phyloP scores from a whole-genome alignment of 108 stramenopile species.

The Discostella stelligeroides region DNA sequence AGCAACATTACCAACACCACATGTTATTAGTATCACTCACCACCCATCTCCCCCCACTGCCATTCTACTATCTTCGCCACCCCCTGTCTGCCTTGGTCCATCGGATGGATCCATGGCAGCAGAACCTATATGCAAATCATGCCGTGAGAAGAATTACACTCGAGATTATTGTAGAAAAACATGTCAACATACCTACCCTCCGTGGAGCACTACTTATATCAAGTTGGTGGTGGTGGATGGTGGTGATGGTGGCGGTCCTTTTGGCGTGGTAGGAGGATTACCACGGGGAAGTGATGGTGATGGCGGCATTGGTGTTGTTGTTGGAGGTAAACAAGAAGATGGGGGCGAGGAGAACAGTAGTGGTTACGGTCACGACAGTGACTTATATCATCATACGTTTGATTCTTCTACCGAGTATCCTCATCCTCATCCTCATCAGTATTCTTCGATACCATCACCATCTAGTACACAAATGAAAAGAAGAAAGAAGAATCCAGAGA shows the following conservation, averaged over 20 bases:
- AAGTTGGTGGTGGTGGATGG: constrained; percentile 19
- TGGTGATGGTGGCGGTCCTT: constrained; percentile 10
- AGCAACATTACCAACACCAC: too few relatives aligned
- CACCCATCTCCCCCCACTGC: constrained; percentile 3
- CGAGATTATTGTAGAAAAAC: constrained; percentile 47
- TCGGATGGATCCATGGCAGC: constrained; percentile 31
- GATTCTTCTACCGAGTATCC: too few relatives aligned
- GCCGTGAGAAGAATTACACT: constrained; percentile 54
- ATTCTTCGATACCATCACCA: too few relatives aligned
- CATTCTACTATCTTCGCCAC: constrained; percentile 19
- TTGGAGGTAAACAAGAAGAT: neutral
- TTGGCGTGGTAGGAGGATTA: constrained; percentile 5
- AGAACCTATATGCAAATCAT: constrained; percentile 45
- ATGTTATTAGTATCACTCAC: too few relatives aligned
- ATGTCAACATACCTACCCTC: constrained; percentile 45
- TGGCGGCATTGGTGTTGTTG: neutral
- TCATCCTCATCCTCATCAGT: too few relatives aligned
- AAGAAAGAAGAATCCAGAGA: constrained; percentile 15
- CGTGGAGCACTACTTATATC: constrained; percentile 51
- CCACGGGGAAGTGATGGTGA: constrained; percentile 5
- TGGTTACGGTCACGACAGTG: constrained; percentile 8
- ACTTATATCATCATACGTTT: too few relatives aligned
- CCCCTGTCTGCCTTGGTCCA: constrained; percentile 34
- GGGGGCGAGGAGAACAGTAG: constrained; percentile 3
- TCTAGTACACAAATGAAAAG: constrained; percentile 9